Percentiles rank a stretch among this genome's conserved stretches.
phyloP scores from a whole-genome alignment of 2,329 filamentous ascomycete genomes.

The Pseudopithomyces maydicus region DNA sequence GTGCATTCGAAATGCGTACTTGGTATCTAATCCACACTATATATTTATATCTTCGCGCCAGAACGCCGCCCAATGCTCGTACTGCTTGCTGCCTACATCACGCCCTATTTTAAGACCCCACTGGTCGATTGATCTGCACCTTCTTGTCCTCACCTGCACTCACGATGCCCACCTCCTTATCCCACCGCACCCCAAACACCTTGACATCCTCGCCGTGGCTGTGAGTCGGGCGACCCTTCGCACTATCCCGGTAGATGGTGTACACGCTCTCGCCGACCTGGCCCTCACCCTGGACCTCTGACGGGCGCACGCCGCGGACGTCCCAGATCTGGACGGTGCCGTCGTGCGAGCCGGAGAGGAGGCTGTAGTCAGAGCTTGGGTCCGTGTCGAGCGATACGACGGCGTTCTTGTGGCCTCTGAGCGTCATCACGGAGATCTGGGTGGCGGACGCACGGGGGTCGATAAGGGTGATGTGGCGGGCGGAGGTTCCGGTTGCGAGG shows the following conservation, averaged over 20 bases:
- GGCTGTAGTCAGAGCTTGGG: slow-evolving; percentile 74
- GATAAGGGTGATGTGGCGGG: slow-evolving; percentile 87
- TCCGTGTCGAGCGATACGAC: slow-evolving; percentile 64
- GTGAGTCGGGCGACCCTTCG: slow-evolving; percentile 57
- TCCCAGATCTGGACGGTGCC: slow-evolving; percentile 95
- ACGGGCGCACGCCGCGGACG: slow-evolving; percentile 70
- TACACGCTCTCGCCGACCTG: slow-evolving; percentile 72
- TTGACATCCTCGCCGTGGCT: slow-evolving; percentile 83
- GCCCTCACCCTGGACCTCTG: slow-evolving; percentile 56
- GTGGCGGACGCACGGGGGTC: slow-evolving; percentile 82
- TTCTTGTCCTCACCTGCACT: slow-evolving; percentile 92
- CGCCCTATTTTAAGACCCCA: slow-evolving; percentile 17
- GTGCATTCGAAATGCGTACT: not conserved
- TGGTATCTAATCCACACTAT: slow-evolving; percentile 13
- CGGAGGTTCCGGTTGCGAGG: slow-evolving; percentile 77
- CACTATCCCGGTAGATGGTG: slow-evolving; percentile 77
- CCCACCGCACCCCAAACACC: slow-evolving; percentile 89
- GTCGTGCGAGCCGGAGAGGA: slow-evolving; percentile 90
- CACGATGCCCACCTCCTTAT: slow-evolving; percentile 83
- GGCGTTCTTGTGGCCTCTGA: slow-evolving; percentile 83
- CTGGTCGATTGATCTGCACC: slow-evolving; percentile 77
- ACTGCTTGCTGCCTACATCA: not conserved
- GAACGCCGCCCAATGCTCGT: slow-evolving; percentile 4
- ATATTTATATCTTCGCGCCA: not conserved
- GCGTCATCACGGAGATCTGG: slow-evolving; percentile 83